Conservation (phyloP, 495 filamentous ascomycete genomes). For the Amniculicola lignicola region DNA sequence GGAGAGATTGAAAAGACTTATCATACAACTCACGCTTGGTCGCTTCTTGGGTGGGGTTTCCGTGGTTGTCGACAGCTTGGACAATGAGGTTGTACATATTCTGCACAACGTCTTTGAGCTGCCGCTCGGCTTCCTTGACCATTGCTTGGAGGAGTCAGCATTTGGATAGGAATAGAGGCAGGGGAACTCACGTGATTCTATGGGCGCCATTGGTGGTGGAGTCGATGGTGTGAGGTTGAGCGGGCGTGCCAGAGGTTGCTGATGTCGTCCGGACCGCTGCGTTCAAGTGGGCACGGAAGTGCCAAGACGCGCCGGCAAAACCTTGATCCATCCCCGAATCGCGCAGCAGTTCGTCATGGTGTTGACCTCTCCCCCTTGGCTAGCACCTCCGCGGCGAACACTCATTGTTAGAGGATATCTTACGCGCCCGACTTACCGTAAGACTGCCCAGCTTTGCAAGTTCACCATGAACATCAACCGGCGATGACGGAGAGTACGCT, state of each 20-base stretch:
- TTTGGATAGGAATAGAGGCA: too few species aligned
- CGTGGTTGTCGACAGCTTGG: slow-evolving; percentile 70
- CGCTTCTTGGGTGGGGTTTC: slow-evolving; percentile 58
- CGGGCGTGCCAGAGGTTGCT: too few species aligned
- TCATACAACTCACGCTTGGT: slow-evolving; percentile 61
- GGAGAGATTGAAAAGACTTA: background rate
- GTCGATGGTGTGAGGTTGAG: too few species aligned
- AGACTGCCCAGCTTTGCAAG: background rate
- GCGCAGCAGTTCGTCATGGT: slow-evolving; percentile 8
- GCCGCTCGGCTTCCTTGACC: slow-evolving; percentile 39
- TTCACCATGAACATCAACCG: slow-evolving; percentile 18
- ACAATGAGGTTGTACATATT: slow-evolving; percentile 79
- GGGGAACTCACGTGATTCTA: too few species aligned
- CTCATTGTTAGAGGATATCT: background rate
- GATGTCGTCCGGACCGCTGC: too few species aligned
- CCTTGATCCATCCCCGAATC: slow-evolving; percentile 28
- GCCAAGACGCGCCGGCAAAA: background rate
- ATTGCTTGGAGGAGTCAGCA: slow-evolving; percentile 1
- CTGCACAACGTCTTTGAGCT: slow-evolving; percentile 73
- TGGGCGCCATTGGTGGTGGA: too few species aligned
- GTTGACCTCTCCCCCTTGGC: slow-evolving; percentile 5
- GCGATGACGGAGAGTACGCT: slow-evolving; percentile 26
- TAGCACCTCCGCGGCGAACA: background rate
- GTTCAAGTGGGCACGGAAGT: background rate
- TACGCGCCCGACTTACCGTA: background rate